These are phyloP conservation scores for Conoideocrella luteorostrata DNA, from an alignment of 2,329 filamentous ascomycete genomes.

Conservation along the genomic window DNA sequence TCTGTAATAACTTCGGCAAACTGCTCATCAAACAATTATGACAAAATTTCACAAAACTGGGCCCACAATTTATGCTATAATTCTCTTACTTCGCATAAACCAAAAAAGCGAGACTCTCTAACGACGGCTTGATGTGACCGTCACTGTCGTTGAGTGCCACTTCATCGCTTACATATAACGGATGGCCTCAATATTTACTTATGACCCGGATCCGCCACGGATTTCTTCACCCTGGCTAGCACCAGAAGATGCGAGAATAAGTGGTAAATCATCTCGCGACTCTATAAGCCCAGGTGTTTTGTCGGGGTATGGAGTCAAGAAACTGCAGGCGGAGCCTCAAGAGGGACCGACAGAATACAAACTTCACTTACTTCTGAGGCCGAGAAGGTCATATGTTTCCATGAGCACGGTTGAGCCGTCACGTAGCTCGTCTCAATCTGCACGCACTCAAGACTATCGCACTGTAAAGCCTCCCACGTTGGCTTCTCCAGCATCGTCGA, in stretches of 20 bases:
- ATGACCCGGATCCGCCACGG: slow-evolving; percentile 77
- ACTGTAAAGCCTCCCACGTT: slow-evolving; percentile 16
- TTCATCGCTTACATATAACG: neutral
- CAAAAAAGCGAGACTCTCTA: too few relatives aligned
- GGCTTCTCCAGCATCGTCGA: slow-evolving; percentile 38
- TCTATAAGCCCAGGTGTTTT: slow-evolving; percentile 33
- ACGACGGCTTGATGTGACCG: too few relatives aligned
- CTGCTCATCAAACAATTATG: too few relatives aligned
- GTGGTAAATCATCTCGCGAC: slow-evolving; percentile 26
- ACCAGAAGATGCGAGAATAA: slow-evolving; percentile 34
- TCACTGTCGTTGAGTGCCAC: too few relatives aligned
- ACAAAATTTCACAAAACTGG: too few relatives aligned
- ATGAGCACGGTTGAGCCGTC: slow-evolving; percentile 51
- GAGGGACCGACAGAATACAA: slow-evolving; percentile 96
- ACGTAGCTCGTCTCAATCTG: slow-evolving; percentile 3
- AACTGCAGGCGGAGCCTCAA: slow-evolving; percentile 83
- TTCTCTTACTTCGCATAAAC: too few relatives aligned
- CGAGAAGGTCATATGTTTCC: slow-evolving; percentile 64
- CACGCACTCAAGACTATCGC: slow-evolving; percentile 5
- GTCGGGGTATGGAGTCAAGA: slow-evolving; percentile 61
- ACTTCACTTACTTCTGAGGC: slow-evolving; percentile 77
- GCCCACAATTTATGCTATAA: too few relatives aligned
- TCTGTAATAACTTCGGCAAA: too few relatives aligned
- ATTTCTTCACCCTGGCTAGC: slow-evolving; percentile 87
- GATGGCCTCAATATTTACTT: slow-evolving; percentile 96